Evolutionary conservation across 495 filamentous ascomycete genomes (phyloP).

Genomic region (Podospora pseudopauciseta): DNA sequence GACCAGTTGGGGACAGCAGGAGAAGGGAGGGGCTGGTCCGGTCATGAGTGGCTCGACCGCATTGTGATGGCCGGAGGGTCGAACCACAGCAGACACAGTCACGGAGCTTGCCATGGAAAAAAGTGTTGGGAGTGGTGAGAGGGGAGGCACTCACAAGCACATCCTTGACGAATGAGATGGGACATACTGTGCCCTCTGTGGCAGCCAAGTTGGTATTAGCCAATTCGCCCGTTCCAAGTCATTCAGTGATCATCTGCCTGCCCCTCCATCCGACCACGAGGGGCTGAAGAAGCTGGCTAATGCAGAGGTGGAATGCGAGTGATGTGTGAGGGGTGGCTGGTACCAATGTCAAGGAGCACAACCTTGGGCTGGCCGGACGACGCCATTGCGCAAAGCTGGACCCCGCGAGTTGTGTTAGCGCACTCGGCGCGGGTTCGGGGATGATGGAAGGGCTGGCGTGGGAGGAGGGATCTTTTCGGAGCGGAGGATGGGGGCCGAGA

Average conservation of each 20-base stretch:
- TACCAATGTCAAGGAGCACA: slow-evolving; percentile 52
- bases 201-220: slow-evolving; percentile 36
- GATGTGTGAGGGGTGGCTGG: slow-evolving; percentile 13
- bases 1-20: neutral
- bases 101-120: slow-evolving; percentile 5
- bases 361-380: slow-evolving; percentile 35
- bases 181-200: slow-evolving; percentile 66
- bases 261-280: slow-evolving; percentile 18
- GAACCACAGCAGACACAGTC: slow-evolving; percentile 14
- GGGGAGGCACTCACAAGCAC: slow-evolving; percentile 52
- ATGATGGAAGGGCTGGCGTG: neutral
- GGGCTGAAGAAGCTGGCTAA: neutral
- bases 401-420: neutral
- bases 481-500: slow-evolving; percentile 3
- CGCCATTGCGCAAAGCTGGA: slow-evolving; percentile 15
- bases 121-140: slow-evolving; percentile 13
- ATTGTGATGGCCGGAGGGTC: slow-evolving; percentile 8
- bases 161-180: slow-evolving; percentile 70
- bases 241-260: neutral
- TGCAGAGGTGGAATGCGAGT: neutral
- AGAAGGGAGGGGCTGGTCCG: neutral
- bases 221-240: slow-evolving; percentile 23
- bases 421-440: slow-evolving; percentile 12
- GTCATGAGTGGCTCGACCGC: slow-evolving; percentile 18
- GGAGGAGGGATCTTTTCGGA: slow-evolving; percentile 1